These are phyloP conservation scores for Boletus rubropictus DNA, from an alignment of 768 basidiomycete genomes.

Conservation along the genomic window DNA sequence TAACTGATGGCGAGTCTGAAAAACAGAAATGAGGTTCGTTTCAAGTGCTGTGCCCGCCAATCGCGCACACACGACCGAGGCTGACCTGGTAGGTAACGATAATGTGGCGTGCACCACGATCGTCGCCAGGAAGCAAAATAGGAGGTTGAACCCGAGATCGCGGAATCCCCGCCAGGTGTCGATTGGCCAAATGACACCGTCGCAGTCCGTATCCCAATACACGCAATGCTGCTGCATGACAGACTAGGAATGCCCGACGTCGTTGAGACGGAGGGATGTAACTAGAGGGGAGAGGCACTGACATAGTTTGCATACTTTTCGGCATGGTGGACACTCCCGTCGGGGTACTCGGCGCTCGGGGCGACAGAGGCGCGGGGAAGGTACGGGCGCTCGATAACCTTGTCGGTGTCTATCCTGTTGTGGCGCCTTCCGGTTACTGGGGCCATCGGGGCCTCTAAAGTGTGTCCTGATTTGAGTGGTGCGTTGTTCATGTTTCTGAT, in stretches of 20 bases:
- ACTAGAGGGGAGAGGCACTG: not conserved
- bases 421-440: constrained; percentile 20
- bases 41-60: not conserved
- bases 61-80: not conserved
- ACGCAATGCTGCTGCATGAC: constrained; percentile 39
- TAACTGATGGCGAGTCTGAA: constrained; percentile 17
- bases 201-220: constrained; percentile 38
- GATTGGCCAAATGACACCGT: constrained; percentile 41
- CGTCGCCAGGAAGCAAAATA: constrained; percentile 32
- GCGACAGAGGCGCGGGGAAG: constrained; percentile 26
- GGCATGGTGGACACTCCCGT: constrained; percentile 17
- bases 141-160: constrained; percentile 37
- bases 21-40: not conserved
- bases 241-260: constrained; percentile 17
- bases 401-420: constrained; percentile 24
- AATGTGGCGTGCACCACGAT: constrained; percentile 33
- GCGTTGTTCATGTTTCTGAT: constrained; percentile 18
- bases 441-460: constrained; percentile 15
- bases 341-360: constrained; percentile 21
- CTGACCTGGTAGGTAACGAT: constrained; percentile 32
- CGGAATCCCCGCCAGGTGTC: constrained; percentile 40
- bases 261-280: not conserved
- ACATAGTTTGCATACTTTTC: constrained; percentile 20
- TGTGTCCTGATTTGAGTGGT: constrained; percentile 16
- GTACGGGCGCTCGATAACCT: constrained; percentile 23